Conservation (phyloP, 139 green algal species). For the Yamagishiella unicocca region DNA sequence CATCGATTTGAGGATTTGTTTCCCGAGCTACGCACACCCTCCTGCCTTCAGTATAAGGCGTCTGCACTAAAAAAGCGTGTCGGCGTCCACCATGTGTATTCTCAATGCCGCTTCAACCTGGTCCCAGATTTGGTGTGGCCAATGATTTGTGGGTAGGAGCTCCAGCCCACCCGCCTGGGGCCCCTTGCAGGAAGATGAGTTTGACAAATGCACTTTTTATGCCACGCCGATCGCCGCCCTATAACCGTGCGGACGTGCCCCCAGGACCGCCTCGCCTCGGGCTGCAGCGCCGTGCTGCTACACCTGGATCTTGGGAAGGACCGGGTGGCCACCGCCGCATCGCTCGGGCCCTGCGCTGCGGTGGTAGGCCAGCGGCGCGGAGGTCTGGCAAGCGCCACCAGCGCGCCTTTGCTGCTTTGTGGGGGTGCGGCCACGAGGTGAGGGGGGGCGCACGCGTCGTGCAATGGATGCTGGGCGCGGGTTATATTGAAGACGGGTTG, state of each 20-base stretch:
- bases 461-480: background rate
- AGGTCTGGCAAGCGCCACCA: constrained; percentile 26
- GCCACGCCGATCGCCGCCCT: no score
- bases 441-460: background rate
- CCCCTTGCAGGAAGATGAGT: no score
- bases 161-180: no score
- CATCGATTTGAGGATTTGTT: background rate
- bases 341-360: constrained; percentile 4
- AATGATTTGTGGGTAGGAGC: background rate
- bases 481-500: no score
- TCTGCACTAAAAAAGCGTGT: background rate
- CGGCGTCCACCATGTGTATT: no score
- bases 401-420: background rate
- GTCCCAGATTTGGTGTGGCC: background rate
- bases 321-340: background rate
- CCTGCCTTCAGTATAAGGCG: background rate
- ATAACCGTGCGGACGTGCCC: no score
- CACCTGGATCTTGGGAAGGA: constrained; percentile 1
- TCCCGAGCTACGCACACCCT: background rate
- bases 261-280: constrained; percentile 22
- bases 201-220: no score
- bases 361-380: background rate
- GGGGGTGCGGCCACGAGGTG: constrained; percentile 4
- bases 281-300: constrained; percentile 31
- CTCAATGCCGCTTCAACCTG: background rate